Conservation (phyloP, 331 rosid species). For the Rosa hybrid region DNA sequence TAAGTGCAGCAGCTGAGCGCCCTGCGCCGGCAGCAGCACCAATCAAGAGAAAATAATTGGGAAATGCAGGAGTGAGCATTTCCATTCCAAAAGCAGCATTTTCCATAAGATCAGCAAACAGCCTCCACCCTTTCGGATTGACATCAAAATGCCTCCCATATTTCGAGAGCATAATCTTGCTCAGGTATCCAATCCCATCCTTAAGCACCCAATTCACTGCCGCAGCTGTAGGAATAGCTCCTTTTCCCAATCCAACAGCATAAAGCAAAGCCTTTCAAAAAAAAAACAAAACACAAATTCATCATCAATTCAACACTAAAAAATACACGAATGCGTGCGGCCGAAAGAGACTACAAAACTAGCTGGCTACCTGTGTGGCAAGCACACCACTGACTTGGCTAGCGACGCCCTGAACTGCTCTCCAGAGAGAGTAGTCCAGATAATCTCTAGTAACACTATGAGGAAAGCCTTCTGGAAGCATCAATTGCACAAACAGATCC, state of each 20-base stretch:
- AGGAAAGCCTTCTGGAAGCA: constrained; percentile 96
- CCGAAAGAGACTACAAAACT: background rate
- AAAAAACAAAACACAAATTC: background rate
- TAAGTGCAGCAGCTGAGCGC: constrained; percentile 81
- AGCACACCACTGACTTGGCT: constrained; percentile 87
- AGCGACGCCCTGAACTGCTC: constrained; percentile 93
- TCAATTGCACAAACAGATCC: constrained; percentile 48
- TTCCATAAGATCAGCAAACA: constrained; percentile 89
- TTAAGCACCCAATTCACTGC: constrained; percentile 94
- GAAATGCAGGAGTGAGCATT: constrained; percentile 85
- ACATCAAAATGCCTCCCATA: constrained; percentile 95
- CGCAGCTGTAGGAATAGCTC: constrained; percentile 74
- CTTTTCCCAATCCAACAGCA: constrained; percentile 93
- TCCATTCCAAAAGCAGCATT: constrained; percentile 94
- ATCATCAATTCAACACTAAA: background rate
- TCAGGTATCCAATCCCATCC: constrained; percentile 93
- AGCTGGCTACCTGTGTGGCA: constrained; percentile 58
- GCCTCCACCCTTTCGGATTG: constrained; percentile 92
- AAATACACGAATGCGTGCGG: background rate
- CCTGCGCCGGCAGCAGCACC: constrained; percentile 97
- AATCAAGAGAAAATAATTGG: constrained; percentile 64
- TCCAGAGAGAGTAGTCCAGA: constrained; percentile 86
- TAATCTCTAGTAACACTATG: constrained; percentile 80
- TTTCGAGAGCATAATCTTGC: constrained; percentile 81
- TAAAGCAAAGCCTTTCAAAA: constrained; percentile 62